Evolutionary conservation across 78 protist genomes (phyloP).

Genomic region (Dictyostelium citrinum): DNA sequence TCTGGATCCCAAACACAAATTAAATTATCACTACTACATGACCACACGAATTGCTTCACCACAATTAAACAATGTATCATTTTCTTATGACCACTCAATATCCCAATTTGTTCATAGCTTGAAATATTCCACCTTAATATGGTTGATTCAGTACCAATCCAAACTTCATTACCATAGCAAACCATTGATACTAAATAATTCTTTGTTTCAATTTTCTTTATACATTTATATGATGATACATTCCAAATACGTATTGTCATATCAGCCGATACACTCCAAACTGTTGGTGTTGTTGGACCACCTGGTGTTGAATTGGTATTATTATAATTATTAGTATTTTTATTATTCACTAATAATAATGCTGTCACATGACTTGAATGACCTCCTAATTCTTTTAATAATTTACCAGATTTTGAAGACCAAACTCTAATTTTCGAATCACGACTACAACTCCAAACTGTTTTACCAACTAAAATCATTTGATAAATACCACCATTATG

Average conservation of each 20-base stretch:
- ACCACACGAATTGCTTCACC: slow-evolving; percentile 21
- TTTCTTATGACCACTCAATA: slow-evolving; percentile 45
- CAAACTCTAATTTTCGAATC: slow-evolving; percentile 62
- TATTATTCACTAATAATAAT: background rate
- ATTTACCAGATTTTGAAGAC: slow-evolving; percentile 45
- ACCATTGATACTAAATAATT: slow-evolving; percentile 64
- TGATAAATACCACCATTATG: slow-evolving; percentile 39
- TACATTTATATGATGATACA: slow-evolving; percentile 22
- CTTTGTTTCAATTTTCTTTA: slow-evolving; percentile 61
- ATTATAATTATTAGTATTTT: background rate
- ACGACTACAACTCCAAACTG: slow-evolving; percentile 53
- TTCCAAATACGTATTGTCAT: slow-evolving; percentile 59
- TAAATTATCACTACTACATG: slow-evolving; percentile 24
- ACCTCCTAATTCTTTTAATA: slow-evolving; percentile 50
- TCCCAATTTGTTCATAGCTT: slow-evolving; percentile 45
- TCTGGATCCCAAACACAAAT: slow-evolving; percentile 56
- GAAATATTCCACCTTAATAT: slow-evolving; percentile 14
- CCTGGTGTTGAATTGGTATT: background rate
- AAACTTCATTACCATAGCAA: slow-evolving; percentile 23
- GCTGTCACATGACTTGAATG: slow-evolving; percentile 59
- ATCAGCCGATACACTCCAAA: slow-evolving; percentile 53
- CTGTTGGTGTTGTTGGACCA: background rate
- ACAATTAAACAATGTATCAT: slow-evolving; percentile 63
- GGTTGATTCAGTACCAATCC: slow-evolving; percentile 59
- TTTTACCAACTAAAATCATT: slow-evolving; percentile 45